A percentile compares a stretch with the other conserved stretches of the same genome.
Conservation (phyloP, 2,329 filamentous ascomycete genomes). For the Tolypocladium endophyticum region DNA sequence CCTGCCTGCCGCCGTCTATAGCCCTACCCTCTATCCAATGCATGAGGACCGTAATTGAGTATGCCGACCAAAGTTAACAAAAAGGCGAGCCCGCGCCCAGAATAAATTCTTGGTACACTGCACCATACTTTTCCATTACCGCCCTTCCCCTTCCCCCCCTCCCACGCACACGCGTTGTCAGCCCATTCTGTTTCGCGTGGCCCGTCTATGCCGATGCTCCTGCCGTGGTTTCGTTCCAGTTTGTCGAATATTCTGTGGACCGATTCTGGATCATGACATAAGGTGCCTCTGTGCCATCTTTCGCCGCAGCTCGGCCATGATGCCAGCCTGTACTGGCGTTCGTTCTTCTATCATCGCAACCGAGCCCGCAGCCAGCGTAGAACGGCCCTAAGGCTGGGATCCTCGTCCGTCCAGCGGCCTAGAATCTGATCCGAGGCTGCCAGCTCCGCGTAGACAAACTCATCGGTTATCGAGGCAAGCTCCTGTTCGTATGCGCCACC, state of each 20-base stretch:
- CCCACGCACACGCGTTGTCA: too few species aligned
- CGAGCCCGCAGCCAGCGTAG: constrained; percentile 45
- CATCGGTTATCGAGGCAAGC: constrained; percentile 46
- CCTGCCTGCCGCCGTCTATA: background rate
- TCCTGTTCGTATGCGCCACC: constrained; percentile 29
- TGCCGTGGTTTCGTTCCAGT: background rate
- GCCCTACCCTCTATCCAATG: background rate
- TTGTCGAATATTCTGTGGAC: too few species aligned
- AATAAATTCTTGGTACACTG: background rate
- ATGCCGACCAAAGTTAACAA: background rate
- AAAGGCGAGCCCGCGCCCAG: background rate
- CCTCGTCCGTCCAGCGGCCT: constrained; percentile 53
- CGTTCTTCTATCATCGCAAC: constrained; percentile 6
- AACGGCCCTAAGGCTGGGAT: constrained; percentile 46
- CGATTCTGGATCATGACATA: background rate
- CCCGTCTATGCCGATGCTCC: background rate
- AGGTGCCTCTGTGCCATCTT: background rate
- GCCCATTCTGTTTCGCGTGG: background rate
- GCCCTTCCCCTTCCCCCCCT: too few species aligned
- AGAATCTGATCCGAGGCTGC: constrained; percentile 39
- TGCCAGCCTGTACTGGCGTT: background rate
- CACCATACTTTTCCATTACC: background rate
- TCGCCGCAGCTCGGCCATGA: background rate
- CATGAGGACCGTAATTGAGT: background rate
- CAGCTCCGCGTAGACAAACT: constrained; percentile 45